Evolutionary conservation across 768 basidiomycete species (phyloP), one percentile per base, ranked within the genome.

Genomic region (Boletus sp.): DNA sequence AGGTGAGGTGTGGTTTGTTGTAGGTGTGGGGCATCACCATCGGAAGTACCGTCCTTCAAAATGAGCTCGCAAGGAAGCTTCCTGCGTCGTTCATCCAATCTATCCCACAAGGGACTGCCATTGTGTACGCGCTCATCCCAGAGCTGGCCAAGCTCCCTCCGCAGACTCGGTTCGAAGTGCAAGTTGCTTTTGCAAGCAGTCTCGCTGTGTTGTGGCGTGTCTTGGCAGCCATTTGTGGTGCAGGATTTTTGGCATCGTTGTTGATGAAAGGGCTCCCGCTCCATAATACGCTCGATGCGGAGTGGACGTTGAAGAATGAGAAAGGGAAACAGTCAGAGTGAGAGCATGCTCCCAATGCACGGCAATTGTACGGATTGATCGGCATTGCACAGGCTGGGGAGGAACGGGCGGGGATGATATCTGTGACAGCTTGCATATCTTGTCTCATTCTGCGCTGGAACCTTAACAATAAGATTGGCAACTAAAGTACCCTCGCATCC

Each of bases 1-100:
- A 32, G 9, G 29, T n/a, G 4, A 2, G 5, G 7, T 3, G 11
- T 37, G n/a, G 5, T 35, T 9, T 7, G 10, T 33, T 2, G 5
- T 65, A 83, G 76, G 71, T 73, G 4, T 81, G 81, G 76, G 83
- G 83, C 6, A 69, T 83, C 50, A 72, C 77, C 0, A 73, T 85
- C 51, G 76, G 78, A 4, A 71, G 74, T 14, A 75, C 78, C 0
- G 72, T 84, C 44, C 71, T 85, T 1, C 79, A 81, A 59, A 85
- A 83, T 64, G 58, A 77, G 53, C 76, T 85, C 8, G 64, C 64
- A 6, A 69, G 63, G 29, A 65, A 64, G 2, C 76, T 85, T 0
- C 82, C 83, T 0, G 41, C 47, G 1, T 68, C 59, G 0, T 81
- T 81, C 54, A 33, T 71, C 14, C 42, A 61, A 1, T 63, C 66